Evolutionary conservation across 148 eudicot genomes (phyloP).

Genomic region (Rhododendron henanense): DNA sequence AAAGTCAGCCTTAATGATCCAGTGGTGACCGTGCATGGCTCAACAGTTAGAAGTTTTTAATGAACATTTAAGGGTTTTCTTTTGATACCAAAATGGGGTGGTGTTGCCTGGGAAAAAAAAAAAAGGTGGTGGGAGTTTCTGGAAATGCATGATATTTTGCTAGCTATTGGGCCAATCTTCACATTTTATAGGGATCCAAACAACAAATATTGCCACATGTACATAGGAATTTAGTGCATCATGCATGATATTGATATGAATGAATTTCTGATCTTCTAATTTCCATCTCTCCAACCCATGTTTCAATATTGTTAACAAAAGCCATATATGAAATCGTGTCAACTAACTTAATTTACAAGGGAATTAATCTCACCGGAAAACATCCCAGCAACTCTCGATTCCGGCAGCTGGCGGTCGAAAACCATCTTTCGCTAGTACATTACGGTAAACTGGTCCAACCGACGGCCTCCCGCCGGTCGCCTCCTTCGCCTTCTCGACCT

Average conservation of each 20-base stretch:
- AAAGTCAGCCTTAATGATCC: neutral
- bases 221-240: neutral
- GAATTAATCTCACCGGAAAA: slow-evolving; percentile 50
- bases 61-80: neutral
- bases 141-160: too few species aligned
- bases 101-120: neutral
- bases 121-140: neutral
- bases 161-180: neutral
- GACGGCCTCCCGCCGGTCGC: slow-evolving; percentile 55
- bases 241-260: neutral
- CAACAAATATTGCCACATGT: neutral
- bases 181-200: neutral
- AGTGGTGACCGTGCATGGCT: neutral
- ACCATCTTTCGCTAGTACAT: slow-evolving; percentile 66
- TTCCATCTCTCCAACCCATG: neutral
- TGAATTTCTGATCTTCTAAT: neutral
- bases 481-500: slow-evolving; percentile 66
- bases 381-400: slow-evolving; percentile 84
- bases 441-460: slow-evolving; percentile 81
- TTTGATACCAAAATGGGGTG: neutral
- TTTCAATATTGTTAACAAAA: neutral
- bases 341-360: neutral
- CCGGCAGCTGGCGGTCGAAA: slow-evolving; percentile 56
- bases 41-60: neutral
- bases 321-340: neutral